Evolutionary conservation across 768 basidiomycete genomes (phyloP).

Genomic region (Rhizopogon vesiculosus): DNA sequence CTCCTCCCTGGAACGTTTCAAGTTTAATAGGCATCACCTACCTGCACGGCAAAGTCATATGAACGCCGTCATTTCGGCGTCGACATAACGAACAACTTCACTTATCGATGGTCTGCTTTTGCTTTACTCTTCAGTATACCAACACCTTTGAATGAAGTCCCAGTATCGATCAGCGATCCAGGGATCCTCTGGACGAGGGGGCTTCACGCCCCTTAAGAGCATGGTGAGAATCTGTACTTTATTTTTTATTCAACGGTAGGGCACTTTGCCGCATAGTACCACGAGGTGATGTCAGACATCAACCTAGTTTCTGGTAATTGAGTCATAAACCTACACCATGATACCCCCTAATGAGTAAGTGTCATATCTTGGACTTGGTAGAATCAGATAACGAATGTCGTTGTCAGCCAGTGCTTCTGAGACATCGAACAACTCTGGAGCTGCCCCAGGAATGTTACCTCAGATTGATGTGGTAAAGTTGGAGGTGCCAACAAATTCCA

Average conservation of each 20-base stretch:
- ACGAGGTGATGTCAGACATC: conserved; percentile 1
- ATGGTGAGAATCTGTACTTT: too few relatives aligned
- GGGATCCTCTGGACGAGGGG: conserved; percentile 2
- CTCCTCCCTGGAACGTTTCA: too few relatives aligned
- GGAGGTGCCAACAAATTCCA: too few relatives aligned
- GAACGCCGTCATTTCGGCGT: too few relatives aligned
- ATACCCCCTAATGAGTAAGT: conserved; percentile 38
- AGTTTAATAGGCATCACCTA: too few relatives aligned
- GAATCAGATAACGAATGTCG: conserved; percentile 5
- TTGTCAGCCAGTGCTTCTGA: conserved; percentile 21
- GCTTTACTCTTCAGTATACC: conserved; percentile 18
- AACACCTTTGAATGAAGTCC: conserved; percentile 15
- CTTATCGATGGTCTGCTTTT: conserved; percentile 9
- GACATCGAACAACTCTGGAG: conserved; percentile 33
- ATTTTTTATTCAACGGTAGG: conserved; percentile 8
- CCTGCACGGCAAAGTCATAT: too few relatives aligned
- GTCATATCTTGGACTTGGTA: conserved; percentile 27
- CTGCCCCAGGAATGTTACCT: conserved; percentile 45
- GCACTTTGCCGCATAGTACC: conserved; percentile 20
- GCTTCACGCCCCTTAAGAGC: too few relatives aligned
- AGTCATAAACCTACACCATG: conserved; percentile 17
- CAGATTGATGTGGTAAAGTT: conserved; percentile 30
- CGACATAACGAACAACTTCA: conserved; percentile 11
- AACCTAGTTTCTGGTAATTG: neutral
- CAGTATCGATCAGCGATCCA: conserved; percentile 9